Conservation (phyloP, 805 yeast genomes). For the Geotrichum ghanense region DNA sequence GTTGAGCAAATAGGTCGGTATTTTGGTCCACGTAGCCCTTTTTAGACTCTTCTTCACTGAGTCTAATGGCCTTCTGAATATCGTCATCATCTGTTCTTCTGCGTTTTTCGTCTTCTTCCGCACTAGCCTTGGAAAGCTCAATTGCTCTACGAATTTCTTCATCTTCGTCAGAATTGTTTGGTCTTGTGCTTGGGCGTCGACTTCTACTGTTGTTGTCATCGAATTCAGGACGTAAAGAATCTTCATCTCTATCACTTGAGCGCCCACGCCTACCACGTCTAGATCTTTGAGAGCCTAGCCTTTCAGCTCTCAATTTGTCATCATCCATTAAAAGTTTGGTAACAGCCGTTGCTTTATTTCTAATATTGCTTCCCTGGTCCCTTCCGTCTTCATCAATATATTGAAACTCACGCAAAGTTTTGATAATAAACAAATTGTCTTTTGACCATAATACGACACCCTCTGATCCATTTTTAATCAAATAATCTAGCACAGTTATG, state of each 20-base stretch:
- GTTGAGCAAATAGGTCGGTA: conserved; percentile 6
- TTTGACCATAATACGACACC: conserved; percentile 86
- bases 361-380: conserved; percentile 80
- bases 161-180: conserved; percentile 33
- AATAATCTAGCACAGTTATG: conserved; percentile 45
- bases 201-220: conserved; percentile 21
- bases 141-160: conserved; percentile 71
- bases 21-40: conserved; percentile 31
- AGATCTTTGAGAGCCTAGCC: conserved; percentile 32
- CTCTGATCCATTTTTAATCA: conserved; percentile 77
- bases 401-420: conserved; percentile 84
- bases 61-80: conserved; percentile 53
- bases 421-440: conserved; percentile 77
- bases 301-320: conserved; percentile 63
- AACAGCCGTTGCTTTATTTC: conserved; percentile 85
- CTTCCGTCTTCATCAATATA: conserved; percentile 62
- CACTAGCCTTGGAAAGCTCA: conserved; percentile 69
- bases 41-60: conserved; percentile 68
- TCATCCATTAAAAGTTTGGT: conserved; percentile 72
- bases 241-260: conserved; percentile 2
- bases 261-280: conserved; percentile 13
- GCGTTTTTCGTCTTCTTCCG: conserved; percentile 62
- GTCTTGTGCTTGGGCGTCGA: conserved; percentile 2
- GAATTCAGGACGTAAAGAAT: conserved; percentile 6
- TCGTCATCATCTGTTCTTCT: conserved; percentile 34